A percentile compares a stretch with the other conserved stretches of the same genome.
Evolutionary conservation across 1,139 yeast species (phyloP).

Genomic region (Kurtzmaniella quercitrusa): DNA sequence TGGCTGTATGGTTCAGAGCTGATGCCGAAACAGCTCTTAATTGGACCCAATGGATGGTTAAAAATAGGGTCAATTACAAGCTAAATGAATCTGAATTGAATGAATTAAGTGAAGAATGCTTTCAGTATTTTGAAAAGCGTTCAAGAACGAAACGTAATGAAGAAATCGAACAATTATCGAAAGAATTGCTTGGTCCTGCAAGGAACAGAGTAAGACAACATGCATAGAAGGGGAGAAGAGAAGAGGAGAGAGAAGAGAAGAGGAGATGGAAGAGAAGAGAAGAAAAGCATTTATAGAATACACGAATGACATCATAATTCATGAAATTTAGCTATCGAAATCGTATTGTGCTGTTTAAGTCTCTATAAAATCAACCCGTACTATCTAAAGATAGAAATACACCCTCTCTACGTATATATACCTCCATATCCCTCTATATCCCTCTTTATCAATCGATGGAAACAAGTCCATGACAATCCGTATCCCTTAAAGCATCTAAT

Average conservation of each 20-base stretch:
- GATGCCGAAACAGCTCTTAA: conserved; percentile 2
- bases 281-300: too few species aligned
- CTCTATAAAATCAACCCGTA: too few species aligned
- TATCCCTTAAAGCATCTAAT: conserved; percentile 9
- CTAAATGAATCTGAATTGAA: not conserved
- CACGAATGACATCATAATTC: too few species aligned
- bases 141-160: not conserved
- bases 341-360: too few species aligned
- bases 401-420: too few species aligned
- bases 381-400: too few species aligned
- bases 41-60: conserved; percentile 3
- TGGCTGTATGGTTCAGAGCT: conserved; percentile 5
- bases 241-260: too few species aligned
- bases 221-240: not conserved
- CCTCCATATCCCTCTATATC: too few species aligned
- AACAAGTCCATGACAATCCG: not conserved
- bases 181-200: not conserved
- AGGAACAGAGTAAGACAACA: conserved; percentile 1
- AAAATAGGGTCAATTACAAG: not conserved
- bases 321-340: too few species aligned
- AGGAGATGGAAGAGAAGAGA: too few species aligned
- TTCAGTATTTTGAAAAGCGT: not conserved
- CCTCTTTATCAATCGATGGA: not conserved
- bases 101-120: not conserved
- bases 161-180: not conserved